Evolutionary conservation across 108 stramenopile species (phyloP), one percentile per base, ranked within the genome.

Genomic region (Nitzschia palea): DNA sequence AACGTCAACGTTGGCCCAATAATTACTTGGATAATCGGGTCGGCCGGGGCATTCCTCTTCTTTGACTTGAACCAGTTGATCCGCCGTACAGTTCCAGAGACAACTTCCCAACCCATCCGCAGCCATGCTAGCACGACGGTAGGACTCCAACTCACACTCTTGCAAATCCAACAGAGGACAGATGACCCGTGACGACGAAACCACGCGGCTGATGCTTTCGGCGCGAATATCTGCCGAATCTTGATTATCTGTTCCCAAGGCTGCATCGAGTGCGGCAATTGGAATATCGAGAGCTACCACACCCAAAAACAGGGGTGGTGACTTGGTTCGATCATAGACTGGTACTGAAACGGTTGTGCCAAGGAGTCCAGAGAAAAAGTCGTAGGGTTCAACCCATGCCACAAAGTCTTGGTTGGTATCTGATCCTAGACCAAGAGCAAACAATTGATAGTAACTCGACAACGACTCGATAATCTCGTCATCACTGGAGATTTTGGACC

Each of bases 321-420:
- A 43, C 15, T 73, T 58, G 2, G 57, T 44, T 33, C 79, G 65
- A 66, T 86, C 82, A 56, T 70, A 86, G 0, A 83, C 86, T 34
- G 83, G 86, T 29, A 73, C 81, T 28, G 80, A 81, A 18, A 80
- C 81, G n/a, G 83, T 82, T 15, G 81, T 82, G 0, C 83, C 83
- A 18, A 44, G 37, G 25, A 55, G 68, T 25, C 65, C 65, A 1
- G 58, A 55, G 29, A 25, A 28, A 59, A 68, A 82, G 31, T 37
- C 22, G 48, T 87, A 87, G 18, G 83, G 86, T n/a, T 82, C 76
- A 10, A 84, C 83, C 86, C 83, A 87, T 25, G 81, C 75, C 25
- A 47, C 40, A 35, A 84, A 87, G 27, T 84, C 50, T 32, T 55
- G 45, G 42, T 87, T 82, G 8, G 12, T 34, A 1, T 35, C 81